Evolutionary conservation across 2,329 filamentous ascomycete species (phyloP), one percentile per base, ranked within the genome.

Genomic region (Alternaria brassicicola): DNA sequence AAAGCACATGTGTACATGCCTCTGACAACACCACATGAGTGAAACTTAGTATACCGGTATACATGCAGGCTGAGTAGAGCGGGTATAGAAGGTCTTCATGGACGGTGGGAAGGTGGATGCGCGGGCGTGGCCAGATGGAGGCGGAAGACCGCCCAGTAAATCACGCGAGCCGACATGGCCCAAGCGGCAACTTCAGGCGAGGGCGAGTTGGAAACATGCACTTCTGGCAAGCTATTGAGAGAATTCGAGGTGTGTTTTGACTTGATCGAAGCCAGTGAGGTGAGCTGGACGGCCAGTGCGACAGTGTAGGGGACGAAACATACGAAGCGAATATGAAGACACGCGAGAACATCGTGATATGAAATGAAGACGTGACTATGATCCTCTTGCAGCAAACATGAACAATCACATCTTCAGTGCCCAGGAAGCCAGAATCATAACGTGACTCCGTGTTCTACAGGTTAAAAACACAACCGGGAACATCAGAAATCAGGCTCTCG

Each of bases 171-270:
- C 28, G 39, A 52, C 8, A 33, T 61, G 61, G 61, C 30, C 55
- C 52, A 43, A 55, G 61, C 61, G 52, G 49, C 55, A 52, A 28
- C 49, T 28, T 13, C 38, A 49, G 19, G 30, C 43, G 35, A 46
- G 30, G 38, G 25, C 12, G 4, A 15, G 9, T 28, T 12, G n/a
- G 15, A 19, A 38, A 19, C 15, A 26, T 33, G 10, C 43, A 36
- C 31, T 10, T 31, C 3, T 39, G 26, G 28, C 38, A 17, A 17
- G 23, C 21, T n/a, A 17, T 10, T 25, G 41, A 23, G 25, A 5
- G 9, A 13, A 35, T 39, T 6, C 33, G 25, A 15, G 43, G 17
- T 13, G 15, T 15, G 8, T 33, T 19, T 8, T 26, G 25, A 15
- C 8, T 15, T 41, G 9, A n/a, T 5, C 19, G 45, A 39, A 19